Percentiles rank a stretch among this genome's conserved stretches.
Evolutionary conservation across 2,329 filamentous ascomycete species (phyloP).

Genomic region (Fusarium sp.): DNA sequence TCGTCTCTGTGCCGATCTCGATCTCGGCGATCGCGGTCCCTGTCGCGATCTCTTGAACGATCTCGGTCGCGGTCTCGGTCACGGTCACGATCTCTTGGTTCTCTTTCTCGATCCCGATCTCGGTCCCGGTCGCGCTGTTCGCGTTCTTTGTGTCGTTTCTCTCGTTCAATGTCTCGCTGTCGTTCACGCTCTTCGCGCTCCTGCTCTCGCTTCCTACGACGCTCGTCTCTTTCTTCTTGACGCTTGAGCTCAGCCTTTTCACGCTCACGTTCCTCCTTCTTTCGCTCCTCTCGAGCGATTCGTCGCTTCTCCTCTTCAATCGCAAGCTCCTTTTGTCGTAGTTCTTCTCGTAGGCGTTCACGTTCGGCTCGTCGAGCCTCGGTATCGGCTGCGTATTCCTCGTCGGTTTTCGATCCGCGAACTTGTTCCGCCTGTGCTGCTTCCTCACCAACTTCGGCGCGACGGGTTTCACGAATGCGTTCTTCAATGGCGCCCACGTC

Average conservation of each 20-base stretch:
- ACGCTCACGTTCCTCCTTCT: constrained; percentile 57
- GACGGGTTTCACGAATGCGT: constrained; percentile 72
- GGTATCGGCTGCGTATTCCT: constrained; percentile 74
- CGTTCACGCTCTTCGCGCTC: constrained; percentile 64
- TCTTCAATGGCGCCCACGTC: constrained; percentile 72
- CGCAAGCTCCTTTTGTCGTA: constrained; percentile 65
- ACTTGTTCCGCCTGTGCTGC: constrained; percentile 69
- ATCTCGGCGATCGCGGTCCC: constrained; percentile 42
- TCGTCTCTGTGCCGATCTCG: constrained; percentile 46
- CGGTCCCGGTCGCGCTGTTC: constrained; percentile 51
- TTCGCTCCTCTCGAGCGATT: constrained; percentile 64
- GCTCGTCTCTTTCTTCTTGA: constrained; percentile 59
- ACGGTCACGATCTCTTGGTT: constrained; percentile 44
- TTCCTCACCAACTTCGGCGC: constrained; percentile 72
- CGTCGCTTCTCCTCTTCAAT: constrained; percentile 68
- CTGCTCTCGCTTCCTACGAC: constrained; percentile 60
- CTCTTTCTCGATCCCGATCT: constrained; percentile 42
- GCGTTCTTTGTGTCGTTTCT: constrained; percentile 52
- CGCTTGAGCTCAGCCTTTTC: constrained; percentile 60
- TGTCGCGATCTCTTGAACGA: constrained; percentile 45
- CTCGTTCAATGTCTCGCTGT: constrained; percentile 52
- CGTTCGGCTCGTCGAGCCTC: constrained; percentile 66
- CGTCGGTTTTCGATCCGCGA: constrained; percentile 74
- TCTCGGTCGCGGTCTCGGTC: constrained; percentile 44
- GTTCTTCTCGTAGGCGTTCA: constrained; percentile 66